These are phyloP conservation scores for Skeletonema tropicum DNA, from an alignment of 108 stramenopile genomes.

Conservation along the genomic window DNA sequence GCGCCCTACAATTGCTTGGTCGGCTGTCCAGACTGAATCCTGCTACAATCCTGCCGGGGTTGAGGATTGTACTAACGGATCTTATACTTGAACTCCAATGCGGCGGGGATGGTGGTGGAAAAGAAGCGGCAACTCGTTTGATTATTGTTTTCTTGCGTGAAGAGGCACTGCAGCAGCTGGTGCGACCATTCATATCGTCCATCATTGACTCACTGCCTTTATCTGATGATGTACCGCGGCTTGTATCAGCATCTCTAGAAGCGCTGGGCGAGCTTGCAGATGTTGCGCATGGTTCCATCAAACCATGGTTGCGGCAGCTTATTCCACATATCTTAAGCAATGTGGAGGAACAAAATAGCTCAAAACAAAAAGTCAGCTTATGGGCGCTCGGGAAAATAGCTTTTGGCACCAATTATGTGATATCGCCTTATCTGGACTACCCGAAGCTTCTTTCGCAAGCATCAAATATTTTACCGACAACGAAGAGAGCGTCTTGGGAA, in stretches of 20 bases:
- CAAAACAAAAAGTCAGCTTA: conserved; percentile 89
- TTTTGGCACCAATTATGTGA: conserved; percentile 91
- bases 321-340: conserved; percentile 87
- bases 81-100: conserved; percentile 81
- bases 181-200: conserved; percentile 75
- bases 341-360: conserved; percentile 90
- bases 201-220: conserved; percentile 75
- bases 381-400: conserved; percentile 91
- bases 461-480: conserved; percentile 79
- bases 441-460: conserved; percentile 86
- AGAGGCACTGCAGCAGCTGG: conserved; percentile 72
- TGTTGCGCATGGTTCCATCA: conserved; percentile 75
- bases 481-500: conserved; percentile 84
- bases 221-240: conserved; percentile 64
- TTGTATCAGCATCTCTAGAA: conserved; percentile 87
- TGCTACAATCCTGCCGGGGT: conserved; percentile 77
- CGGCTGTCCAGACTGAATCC: conserved; percentile 87
- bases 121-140: conserved; percentile 83
- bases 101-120: conserved; percentile 73
- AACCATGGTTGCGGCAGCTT: conserved; percentile 85
- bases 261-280: conserved; percentile 92
- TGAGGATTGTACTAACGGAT: conserved; percentile 74
- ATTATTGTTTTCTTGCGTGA: conserved; percentile 78
- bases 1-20: conserved; percentile 84
- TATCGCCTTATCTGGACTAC: conserved; percentile 92